Evolutionary conservation across 441 rosid species (phyloP), one percentile per base, ranked within the genome.

Genomic region (Dalechampia spathulata): DNA sequence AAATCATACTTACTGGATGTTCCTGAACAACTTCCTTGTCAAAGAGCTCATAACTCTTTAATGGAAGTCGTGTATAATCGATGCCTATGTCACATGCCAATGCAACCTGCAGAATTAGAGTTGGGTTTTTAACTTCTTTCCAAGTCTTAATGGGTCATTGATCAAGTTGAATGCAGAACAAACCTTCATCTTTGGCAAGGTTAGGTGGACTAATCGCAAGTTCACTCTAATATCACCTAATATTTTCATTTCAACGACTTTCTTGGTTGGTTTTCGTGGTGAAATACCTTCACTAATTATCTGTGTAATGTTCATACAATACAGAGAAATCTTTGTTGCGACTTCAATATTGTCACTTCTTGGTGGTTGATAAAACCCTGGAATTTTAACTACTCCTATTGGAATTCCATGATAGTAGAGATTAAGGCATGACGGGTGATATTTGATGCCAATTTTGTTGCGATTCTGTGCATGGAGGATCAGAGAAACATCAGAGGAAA

Each of bases 181-280:
- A 47, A 71, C 76, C 75, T 70, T 61, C 36, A 76, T 55, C 49
- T 61, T 72, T n/a, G 73, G 73, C 46, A 62, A 61, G 49, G 63
- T 61, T 27, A 69, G 20, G 14, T 22, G 73, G 44, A 44, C 25
- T 14, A 76, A 27, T 39, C 15, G 46, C 26, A 76, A 28, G 30
- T 41, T 38, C n/a, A 72, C 55, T 11, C 37, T 46, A 42, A 59
- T 10, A 27, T 72, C 73, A 2, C 75, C 75, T 11, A 51, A 43
- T 42, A 66, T 10, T 64, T 63, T 67, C 67, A 69, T 39, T 25
- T 50, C 63, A 22, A 61, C 34, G 28, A 42, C 44, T 19, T 53
- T 51, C 11, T 63, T 59, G 26, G 19, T 49, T 7, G 47, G 26
- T 4, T 52, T 53, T 16, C 49, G 40, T 60, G 52, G 59, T 30